These are phyloP conservation scores for Metschnikowia vanudenii DNA, from an alignment of 805 yeast species.

Conservation along the genomic window DNA sequence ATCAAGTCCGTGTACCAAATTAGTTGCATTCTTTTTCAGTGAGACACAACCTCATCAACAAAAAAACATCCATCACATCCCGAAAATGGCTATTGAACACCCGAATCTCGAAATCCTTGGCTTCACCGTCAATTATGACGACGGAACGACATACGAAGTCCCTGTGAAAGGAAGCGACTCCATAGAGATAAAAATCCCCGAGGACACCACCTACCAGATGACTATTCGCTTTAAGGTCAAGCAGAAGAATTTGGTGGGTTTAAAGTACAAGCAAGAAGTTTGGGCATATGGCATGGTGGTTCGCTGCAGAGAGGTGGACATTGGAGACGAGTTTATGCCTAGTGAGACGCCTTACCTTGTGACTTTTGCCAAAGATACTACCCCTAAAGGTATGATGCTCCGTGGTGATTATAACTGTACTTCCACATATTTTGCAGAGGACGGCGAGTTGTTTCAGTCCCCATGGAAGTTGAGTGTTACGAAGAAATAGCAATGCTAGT, in stretches of 20 bases:
- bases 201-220: slow-evolving; percentile 32
- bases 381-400: slow-evolving; percentile 40
- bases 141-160: slow-evolving; percentile 28
- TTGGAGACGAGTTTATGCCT: slow-evolving; percentile 35
- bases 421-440: slow-evolving; percentile 36
- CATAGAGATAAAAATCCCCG: slow-evolving; percentile 36
- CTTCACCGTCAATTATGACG: slow-evolving; percentile 28
- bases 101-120: slow-evolving; percentile 35
- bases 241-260: slow-evolving; percentile 27
- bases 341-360: slow-evolving; percentile 33
- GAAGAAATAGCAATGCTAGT: slow-evolving; percentile 13
- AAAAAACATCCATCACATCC: background rate
- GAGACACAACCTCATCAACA: too few relatives aligned
- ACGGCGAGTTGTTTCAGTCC: slow-evolving; percentile 25
- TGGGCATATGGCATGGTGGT: slow-evolving; percentile 37
- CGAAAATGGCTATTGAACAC: slow-evolving; percentile 19
- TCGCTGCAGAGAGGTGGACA: slow-evolving; percentile 27
- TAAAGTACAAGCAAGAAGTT: slow-evolving; percentile 36
- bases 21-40: too few relatives aligned
- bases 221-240: slow-evolving; percentile 35
- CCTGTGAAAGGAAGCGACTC: slow-evolving; percentile 30
- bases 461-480: slow-evolving; percentile 39
- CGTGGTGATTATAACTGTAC: slow-evolving; percentile 35
- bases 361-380: slow-evolving; percentile 32
- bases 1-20: too few relatives aligned